A percentile compares a stretch with the other conserved stretches of the same genome.
Evolutionary conservation across 441 rosid genomes (phyloP).

Genomic region (Codiaeum variegatum): DNA sequence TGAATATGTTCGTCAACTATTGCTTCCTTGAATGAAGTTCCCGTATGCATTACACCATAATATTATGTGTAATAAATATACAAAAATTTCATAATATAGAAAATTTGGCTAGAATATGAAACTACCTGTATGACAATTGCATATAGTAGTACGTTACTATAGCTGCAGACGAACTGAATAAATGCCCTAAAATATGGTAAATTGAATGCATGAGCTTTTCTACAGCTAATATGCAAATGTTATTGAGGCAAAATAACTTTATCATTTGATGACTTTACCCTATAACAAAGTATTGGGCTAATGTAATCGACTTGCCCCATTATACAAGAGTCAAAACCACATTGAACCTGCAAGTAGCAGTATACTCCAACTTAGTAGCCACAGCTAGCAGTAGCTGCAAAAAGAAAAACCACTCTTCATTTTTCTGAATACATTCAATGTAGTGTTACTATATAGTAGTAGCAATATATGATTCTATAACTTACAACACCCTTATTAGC

Average conservation of each 20-base stretch:
- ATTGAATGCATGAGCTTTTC: neutral
- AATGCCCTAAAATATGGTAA: slow-evolving; percentile 36
- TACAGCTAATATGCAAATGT: neutral
- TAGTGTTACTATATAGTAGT: no score
- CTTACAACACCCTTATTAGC: no score
- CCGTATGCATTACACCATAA: slow-evolving; percentile 50
- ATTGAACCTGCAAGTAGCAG: slow-evolving; percentile 61
- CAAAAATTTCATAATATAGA: neutral
- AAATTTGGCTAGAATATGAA: neutral
- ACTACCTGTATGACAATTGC: slow-evolving; percentile 77
- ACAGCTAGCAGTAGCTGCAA: slow-evolving; percentile 84
- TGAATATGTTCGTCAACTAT: slow-evolving; percentile 74
- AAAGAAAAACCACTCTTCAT: no score
- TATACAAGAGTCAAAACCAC: slow-evolving; percentile 67
- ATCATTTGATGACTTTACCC: slow-evolving; percentile 64
- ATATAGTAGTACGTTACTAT: slow-evolving; percentile 78
- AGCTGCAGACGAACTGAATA: slow-evolving; percentile 83
- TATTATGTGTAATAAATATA: neutral
- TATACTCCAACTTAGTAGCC: slow-evolving; percentile 79
- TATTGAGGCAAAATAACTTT: neutral
- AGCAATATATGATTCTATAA: no score
- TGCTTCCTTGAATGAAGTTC: slow-evolving; percentile 62
- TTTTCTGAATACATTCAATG: no score
- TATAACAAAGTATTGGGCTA: slow-evolving; percentile 58
- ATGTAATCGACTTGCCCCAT: slow-evolving; percentile 58